Percentiles rank a stretch among this genome's conserved stretches.
These are phyloP conservation scores for Salvia rosmarinus DNA, from an alignment of 257 asterid species.

Conservation along the genomic window DNA sequence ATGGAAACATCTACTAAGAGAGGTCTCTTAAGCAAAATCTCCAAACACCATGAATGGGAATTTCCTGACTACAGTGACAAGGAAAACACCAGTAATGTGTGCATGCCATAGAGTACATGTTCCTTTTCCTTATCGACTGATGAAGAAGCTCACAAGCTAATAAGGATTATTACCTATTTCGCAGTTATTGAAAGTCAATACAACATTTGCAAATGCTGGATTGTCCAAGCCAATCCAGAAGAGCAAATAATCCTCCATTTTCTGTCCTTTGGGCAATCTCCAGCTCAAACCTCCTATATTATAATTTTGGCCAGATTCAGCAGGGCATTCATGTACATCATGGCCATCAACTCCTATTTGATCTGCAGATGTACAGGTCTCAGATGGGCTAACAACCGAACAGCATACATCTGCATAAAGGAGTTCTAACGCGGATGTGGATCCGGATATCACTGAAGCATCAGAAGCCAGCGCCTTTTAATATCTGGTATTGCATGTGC, in stretches of 20 bases:
- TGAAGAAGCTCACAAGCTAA: slow-evolving; percentile 5
- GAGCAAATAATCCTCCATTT: slow-evolving; percentile 73
- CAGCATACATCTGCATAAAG: slow-evolving; percentile 60
- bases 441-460: slow-evolving; percentile 35
- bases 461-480: slow-evolving; percentile 40
- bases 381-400: slow-evolving; percentile 60
- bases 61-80: not conserved
- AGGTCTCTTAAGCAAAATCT: not conserved
- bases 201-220: slow-evolving; percentile 76
- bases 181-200: slow-evolving; percentile 73
- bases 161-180: slow-evolving; percentile 65
- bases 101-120: not conserved
- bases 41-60: not conserved
- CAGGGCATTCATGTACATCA: slow-evolving; percentile 34
- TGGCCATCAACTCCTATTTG: slow-evolving; percentile 39
- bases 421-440: slow-evolving; percentile 43
- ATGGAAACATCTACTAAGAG: not conserved
- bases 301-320: slow-evolving; percentile 41
- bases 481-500: slow-evolving; percentile 74
- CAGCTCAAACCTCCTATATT: slow-evolving; percentile 80
- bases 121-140: slow-evolving; percentile 1
- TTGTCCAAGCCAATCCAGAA: slow-evolving; percentile 82
- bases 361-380: slow-evolving; percentile 35
- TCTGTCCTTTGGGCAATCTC: slow-evolving; percentile 68
- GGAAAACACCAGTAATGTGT: not conserved